Conservation (phyloP, 2,329 filamentous ascomycete species). For the Tolypocladium pustulatum region DNA sequence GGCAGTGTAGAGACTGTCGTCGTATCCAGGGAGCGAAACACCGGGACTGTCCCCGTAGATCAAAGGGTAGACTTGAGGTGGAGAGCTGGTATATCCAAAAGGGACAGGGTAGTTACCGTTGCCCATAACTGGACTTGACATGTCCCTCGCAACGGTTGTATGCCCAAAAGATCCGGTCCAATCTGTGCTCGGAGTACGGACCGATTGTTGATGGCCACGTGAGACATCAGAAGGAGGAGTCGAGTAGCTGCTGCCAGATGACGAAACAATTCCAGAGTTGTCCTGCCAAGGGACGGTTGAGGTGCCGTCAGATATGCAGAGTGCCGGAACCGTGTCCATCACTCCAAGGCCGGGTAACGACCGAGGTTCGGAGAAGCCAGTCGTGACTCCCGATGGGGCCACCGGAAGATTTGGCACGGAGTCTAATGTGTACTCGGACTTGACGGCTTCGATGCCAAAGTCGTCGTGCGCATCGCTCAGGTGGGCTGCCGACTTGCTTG, state of each 20-base stretch:
- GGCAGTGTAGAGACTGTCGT: constrained; percentile 25
- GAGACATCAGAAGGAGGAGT: constrained; percentile 30
- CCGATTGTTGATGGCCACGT: constrained; percentile 14
- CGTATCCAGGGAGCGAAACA: constrained; percentile 23
- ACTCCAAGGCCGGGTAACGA: constrained; percentile 11
- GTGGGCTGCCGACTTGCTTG: constrained; percentile 5
- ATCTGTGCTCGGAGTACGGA: constrained; percentile 16
- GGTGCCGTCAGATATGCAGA: constrained; percentile 11
- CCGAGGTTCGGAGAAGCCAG: constrained; percentile 12
- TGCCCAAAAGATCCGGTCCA: constrained; percentile 22
- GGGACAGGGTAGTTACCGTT: constrained; percentile 15
- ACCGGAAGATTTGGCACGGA: constrained; percentile 8
- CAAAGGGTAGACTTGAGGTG: constrained; percentile 20
- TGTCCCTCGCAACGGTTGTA: constrained; percentile 7
- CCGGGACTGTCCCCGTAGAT: constrained; percentile 19
- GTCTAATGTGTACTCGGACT: constrained; percentile 13
- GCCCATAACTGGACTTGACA: constrained; percentile 11
- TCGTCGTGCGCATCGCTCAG: constrained; percentile 9
- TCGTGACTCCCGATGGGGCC: constrained; percentile 6
- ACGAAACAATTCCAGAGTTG: constrained; percentile 30
- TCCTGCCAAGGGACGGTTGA: constrained; percentile 21
- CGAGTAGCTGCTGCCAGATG: constrained; percentile 36
- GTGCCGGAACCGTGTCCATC: constrained; percentile 7
- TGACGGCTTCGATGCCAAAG: constrained; percentile 9
- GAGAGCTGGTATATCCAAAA: constrained; percentile 16